Base-by-base conservation (phyloP, 495 filamentous ascomycete genomes). In the Penicillium paxilli region DNA sequence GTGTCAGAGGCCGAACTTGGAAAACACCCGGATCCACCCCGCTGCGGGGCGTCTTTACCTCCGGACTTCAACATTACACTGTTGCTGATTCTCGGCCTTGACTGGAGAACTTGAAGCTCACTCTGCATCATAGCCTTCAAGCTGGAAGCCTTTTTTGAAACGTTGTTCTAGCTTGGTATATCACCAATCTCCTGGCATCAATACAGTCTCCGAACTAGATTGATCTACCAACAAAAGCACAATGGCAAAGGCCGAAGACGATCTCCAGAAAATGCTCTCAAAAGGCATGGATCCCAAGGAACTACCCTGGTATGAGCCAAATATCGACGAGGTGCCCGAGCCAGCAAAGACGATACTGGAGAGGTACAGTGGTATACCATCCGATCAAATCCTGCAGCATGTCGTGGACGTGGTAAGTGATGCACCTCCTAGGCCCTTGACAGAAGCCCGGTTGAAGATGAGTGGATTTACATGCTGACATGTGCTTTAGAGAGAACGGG, bases 281-380 rank as follows among this genome's bases (percentile, higher is more conserved):
- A 53, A 57, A 9, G 47, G 46, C 30, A 44, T 49, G 24, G 46
- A 58, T 28, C 48, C 55, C 2, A 44, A 32, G 0, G 16, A 57
- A 10, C 50, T 65, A 22, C 44, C 58, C 19, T 67, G 62, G 61
- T 67, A 65, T 21, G 50, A 58, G 21, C 45, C 32, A 0, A 49
- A 60, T 5, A 40, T 68, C 4, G 20, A 25, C 3, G 54, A 57
- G 22, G 51, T 65, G 3, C 42, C 62, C 3, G 58, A 67, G 16
- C 57, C 61, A 5, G 60, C 61, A 1, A 63, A 66, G 38, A 61
- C 61, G 2, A 57, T 82, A 1, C 58, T 84, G 14, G 71, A 73
- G 47, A 68, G 73, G 22, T 80, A 83, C 51, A 79, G 75, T 47
- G 61, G 72, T 8, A 76, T 83, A 19, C 73, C 74, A 16, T 22